Conservation (phyloP, 2,329 filamentous ascomycete genomes). For the Zasmidium angulare region DNA sequence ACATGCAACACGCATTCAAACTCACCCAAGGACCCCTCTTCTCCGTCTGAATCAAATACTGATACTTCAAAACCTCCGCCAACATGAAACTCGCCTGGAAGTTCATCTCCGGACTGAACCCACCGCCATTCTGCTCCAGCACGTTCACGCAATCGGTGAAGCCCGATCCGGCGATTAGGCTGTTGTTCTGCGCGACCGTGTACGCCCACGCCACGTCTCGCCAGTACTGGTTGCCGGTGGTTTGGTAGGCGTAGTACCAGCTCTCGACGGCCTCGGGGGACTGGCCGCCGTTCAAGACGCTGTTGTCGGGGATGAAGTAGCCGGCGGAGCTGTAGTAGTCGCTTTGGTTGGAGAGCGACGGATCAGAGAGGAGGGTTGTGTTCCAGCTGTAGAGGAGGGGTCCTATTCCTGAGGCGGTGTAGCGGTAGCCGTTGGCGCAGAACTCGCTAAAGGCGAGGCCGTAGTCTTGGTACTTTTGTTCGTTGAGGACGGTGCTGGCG, state of each 20-base stretch:
- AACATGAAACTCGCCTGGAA: slow-evolving; percentile 76
- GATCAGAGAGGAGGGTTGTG: slow-evolving; percentile 26
- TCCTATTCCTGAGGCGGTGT: slow-evolving; percentile 70
- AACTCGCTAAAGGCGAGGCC: slow-evolving; percentile 71
- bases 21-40: slow-evolving; percentile 47
- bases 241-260: slow-evolving; percentile 21
- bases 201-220: slow-evolving; percentile 15
- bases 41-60: slow-evolving; percentile 63
- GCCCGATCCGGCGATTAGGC: slow-evolving; percentile 15
- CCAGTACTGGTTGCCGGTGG: slow-evolving; percentile 19
- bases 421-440: slow-evolving; percentile 72
- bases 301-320: slow-evolving; percentile 58
- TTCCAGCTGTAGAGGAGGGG: slow-evolving; percentile 61
- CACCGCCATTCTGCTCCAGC: slow-evolving; percentile 12
- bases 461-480: slow-evolving; percentile 68
- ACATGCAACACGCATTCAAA: too few species aligned
- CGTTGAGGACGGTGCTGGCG: slow-evolving; percentile 69
- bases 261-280: slow-evolving; percentile 52
- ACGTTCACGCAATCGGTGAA: slow-evolving; percentile 17
- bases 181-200: slow-evolving; percentile 17
- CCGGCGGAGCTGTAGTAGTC: slow-evolving; percentile 67
- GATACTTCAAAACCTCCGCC: slow-evolving; percentile 82
- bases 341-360: slow-evolving; percentile 32
- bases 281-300: slow-evolving; percentile 12
- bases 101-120: slow-evolving; percentile 65